These are phyloP conservation scores for Punctularia strigosozonata DNA, from an alignment of 768 basidiomycete genomes.

Conservation along the genomic window DNA sequence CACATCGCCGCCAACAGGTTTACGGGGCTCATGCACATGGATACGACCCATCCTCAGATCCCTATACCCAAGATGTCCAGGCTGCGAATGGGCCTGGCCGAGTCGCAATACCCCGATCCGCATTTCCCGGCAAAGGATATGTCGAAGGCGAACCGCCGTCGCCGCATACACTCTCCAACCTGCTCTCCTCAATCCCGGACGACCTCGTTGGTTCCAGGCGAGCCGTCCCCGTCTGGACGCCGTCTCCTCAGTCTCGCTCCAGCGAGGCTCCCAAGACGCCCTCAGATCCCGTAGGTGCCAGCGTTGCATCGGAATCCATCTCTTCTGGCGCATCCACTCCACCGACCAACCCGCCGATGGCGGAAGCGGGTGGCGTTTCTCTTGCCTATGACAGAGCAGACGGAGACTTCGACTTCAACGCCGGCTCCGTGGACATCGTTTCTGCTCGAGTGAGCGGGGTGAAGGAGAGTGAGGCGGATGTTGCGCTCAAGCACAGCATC, in stretches of 20 bases:
- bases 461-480: constrained; percentile 15
- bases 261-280: too few species aligned
- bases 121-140: background rate
- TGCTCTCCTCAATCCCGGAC: constrained; percentile 12
- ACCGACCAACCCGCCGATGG: too few species aligned
- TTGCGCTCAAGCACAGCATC: constrained; percentile 39
- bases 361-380: background rate
- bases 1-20: constrained; percentile 15
- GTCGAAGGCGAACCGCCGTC: constrained; percentile 13
- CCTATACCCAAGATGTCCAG: constrained; percentile 2
- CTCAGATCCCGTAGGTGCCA: too few species aligned
- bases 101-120: background rate
- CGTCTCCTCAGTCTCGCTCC: too few species aligned
- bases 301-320: too few species aligned
- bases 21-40: constrained; percentile 8
- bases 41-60: constrained; percentile 10
- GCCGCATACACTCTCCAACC: constrained; percentile 13
- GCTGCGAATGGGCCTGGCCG: background rate
- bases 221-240: too few species aligned
- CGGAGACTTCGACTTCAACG: constrained; percentile 6
- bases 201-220: background rate
- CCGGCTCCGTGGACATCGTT: constrained; percentile 1
- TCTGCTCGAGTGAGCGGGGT: background rate
- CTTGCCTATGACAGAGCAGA: constrained; percentile 1
- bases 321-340: too few species aligned